Percentiles rank a stretch among this genome's conserved stretches.
Evolutionary conservation across 352 stramenopile genomes (phyloP).

Genomic region (Plasmopara viticola): DNA sequence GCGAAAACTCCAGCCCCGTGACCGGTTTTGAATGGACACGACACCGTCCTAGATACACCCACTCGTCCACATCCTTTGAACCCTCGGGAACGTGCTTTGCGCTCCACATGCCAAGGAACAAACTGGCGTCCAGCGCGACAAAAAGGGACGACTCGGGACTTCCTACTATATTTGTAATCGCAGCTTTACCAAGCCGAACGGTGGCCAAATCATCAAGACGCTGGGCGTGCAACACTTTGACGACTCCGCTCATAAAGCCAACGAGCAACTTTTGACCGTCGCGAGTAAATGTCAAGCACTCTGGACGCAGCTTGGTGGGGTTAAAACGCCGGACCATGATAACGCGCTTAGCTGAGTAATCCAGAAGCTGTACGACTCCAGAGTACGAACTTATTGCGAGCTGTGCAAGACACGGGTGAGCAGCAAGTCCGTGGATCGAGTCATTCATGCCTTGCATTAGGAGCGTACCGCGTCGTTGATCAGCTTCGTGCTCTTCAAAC

Average conservation of each 20-base stretch:
- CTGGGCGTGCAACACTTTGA: slow-evolving; percentile 80
- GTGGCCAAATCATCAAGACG: slow-evolving; percentile 68
- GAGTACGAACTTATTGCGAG: slow-evolving; percentile 79
- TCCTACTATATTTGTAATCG: slow-evolving; percentile 76
- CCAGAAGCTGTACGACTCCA: slow-evolving; percentile 87
- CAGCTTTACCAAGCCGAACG: slow-evolving; percentile 60
- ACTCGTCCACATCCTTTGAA: slow-evolving; percentile 34
- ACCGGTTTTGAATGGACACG: slow-evolving; percentile 73
- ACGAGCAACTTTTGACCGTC: slow-evolving; percentile 77
- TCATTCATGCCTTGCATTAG: slow-evolving; percentile 89
- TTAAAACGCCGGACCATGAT: slow-evolving; percentile 82
- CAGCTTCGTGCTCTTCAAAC: slow-evolving; percentile 83
- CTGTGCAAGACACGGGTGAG: slow-evolving; percentile 66
- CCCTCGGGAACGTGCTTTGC: slow-evolving; percentile 27
- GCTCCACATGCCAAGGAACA: slow-evolving; percentile 76
- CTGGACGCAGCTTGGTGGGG: slow-evolving; percentile 49
- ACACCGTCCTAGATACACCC: slow-evolving; percentile 81
- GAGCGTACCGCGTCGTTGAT: slow-evolving; percentile 82
- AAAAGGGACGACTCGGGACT: slow-evolving; percentile 68
- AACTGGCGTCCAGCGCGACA: slow-evolving; percentile 64
- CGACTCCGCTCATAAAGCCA: slow-evolving; percentile 78
- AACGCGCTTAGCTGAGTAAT: slow-evolving; percentile 79
- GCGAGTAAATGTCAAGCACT: slow-evolving; percentile 76
- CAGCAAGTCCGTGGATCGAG: slow-evolving; percentile 71
- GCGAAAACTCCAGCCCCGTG: slow-evolving; percentile 85